Base-by-base conservation (phyloP, 345 rosid genomes). In the Hypericum androsaemum region DNA sequence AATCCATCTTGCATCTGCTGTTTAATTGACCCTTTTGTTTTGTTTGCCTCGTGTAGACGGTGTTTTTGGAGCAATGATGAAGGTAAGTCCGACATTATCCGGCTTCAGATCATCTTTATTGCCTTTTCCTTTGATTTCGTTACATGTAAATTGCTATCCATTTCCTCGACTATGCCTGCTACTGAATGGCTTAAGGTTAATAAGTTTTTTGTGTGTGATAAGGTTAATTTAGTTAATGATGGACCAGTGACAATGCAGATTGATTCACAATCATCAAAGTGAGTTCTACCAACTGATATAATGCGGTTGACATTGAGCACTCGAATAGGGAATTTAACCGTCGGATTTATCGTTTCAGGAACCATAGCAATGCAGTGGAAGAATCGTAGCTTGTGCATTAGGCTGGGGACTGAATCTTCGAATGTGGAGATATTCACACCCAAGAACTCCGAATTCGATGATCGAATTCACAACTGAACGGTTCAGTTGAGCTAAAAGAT, bases 191-290 rank as follows among this genome's bases (percentile, higher is more conserved):
- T 12, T 32, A 14, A 45, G 7, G 12, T 43, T 60, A 35, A 38
- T 42, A 11, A 0, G 36, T 36, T 42, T 10, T 39, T 15, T 50
- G 28, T 3, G 41, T 0, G 16, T 61, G 38, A 37, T 70, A 62
- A 89, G 94, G 95, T 90, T 47, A 87, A 68, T 72, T 69, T 84
- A 51, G 84, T 75, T 39, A 90, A 90, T 43, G 96, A 87, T 46
- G 98, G 98, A 35, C 98, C 95, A 35, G 92, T 84, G 10, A 90
- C 96, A 1, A 80, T 90, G 92, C 98, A 87, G 65, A 76, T 84
- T 1, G 92, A 90, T 10, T 87, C 69, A 1, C 83, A 74, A 65
- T 47, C 84, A n/a, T 70, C 84, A 43, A 80, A 71, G 96, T 86
- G 60, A 79, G 83, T 67, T 22, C 37, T 36, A 8, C 7, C 22